phyloP scores from a whole-genome alignment of 2,329 filamentous ascomycete species.

The Thielaviopsis euricoi region DNA sequence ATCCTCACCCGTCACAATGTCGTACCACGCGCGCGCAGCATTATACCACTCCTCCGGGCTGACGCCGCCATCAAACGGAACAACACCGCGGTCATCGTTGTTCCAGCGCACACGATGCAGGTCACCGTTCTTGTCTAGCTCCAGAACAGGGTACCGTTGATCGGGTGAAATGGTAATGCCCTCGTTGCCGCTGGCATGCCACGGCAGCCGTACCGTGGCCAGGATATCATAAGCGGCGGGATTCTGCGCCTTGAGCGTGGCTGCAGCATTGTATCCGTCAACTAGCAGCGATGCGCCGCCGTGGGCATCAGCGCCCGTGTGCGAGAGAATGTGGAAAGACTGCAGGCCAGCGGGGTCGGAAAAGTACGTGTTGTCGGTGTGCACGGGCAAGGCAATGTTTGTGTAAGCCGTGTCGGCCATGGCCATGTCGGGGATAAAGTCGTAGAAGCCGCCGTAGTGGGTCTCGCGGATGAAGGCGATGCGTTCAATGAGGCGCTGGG shows the following conservation, averaged over 20 bases:
- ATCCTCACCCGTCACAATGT: constrained; percentile 45
- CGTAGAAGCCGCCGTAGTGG: constrained; percentile 67
- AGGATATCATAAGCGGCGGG: constrained; percentile 42
- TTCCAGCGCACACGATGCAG: constrained; percentile 71
- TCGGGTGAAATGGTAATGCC: constrained; percentile 67
- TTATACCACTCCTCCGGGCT: constrained; percentile 53
- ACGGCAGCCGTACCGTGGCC: constrained; percentile 41
- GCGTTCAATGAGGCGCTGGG: constrained; percentile 55
- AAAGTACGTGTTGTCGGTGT: constrained; percentile 95
- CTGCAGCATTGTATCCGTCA: constrained; percentile 66
- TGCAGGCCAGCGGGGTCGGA: constrained; percentile 82
- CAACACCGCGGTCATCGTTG: constrained; percentile 66
- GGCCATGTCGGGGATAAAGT: constrained; percentile 78
- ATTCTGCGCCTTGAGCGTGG: constrained; percentile 36
- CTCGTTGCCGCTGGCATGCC: constrained; percentile 79
- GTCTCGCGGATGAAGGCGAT: constrained; percentile 81
- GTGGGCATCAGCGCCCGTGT: constrained; percentile 20
- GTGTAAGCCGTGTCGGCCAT: constrained; percentile 89
- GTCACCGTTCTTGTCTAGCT: constrained; percentile 25
- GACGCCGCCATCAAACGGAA: constrained; percentile 35
- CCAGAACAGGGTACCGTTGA: constrained; percentile 54
- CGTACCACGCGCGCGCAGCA: constrained; percentile 59
- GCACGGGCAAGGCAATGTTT: constrained; percentile 60
- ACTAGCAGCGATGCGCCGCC: constrained; percentile 73
- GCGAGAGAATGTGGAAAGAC: constrained; percentile 78